phyloP scores from a whole-genome alignment of 495 filamentous ascomycete genomes.

The Trichoderma gamsii region DNA sequence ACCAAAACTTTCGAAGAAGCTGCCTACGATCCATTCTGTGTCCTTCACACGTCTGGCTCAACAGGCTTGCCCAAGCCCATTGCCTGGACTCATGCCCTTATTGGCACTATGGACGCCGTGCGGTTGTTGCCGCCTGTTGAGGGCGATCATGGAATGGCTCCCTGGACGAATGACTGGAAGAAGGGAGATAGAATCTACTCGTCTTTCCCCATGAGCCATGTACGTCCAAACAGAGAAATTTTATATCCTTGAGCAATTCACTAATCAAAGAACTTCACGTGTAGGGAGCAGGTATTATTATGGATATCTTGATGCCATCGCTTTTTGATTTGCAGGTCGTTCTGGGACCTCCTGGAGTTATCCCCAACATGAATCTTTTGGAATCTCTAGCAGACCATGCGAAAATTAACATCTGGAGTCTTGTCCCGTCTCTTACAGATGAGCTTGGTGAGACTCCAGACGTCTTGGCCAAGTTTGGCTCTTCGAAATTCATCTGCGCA shows the following conservation, averaged over 20 bases:
- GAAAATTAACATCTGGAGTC: slow-evolving; percentile 27
- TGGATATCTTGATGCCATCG: slow-evolving; percentile 26
- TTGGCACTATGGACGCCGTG: slow-evolving; percentile 23
- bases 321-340: slow-evolving; percentile 27
- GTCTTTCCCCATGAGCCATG: slow-evolving; percentile 31
- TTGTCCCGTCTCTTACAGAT: slow-evolving; percentile 30
- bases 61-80: slow-evolving; percentile 42
- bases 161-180: slow-evolving; percentile 23
- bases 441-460: slow-evolving; percentile 28
- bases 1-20: slow-evolving; percentile 24
- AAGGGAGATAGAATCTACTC: slow-evolving; percentile 26
- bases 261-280: background rate
- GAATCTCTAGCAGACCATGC: slow-evolving; percentile 24
- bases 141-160: slow-evolving; percentile 22
- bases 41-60: slow-evolving; percentile 51
- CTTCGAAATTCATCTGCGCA: slow-evolving; percentile 30
- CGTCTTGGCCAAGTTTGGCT: slow-evolving; percentile 23
- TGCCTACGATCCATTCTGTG: slow-evolving; percentile 31
- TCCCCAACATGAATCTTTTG: slow-evolving; percentile 27
- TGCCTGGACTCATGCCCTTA: slow-evolving; percentile 20
- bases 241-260: background rate
- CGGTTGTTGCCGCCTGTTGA: slow-evolving; percentile 22
- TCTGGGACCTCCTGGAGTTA: slow-evolving; percentile 25
- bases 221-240: slow-evolving; percentile 14
- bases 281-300: slow-evolving; percentile 30